Evolutionary conservation across 129 eudicot genomes (phyloP).

Genomic region (Silybum marianum): DNA sequence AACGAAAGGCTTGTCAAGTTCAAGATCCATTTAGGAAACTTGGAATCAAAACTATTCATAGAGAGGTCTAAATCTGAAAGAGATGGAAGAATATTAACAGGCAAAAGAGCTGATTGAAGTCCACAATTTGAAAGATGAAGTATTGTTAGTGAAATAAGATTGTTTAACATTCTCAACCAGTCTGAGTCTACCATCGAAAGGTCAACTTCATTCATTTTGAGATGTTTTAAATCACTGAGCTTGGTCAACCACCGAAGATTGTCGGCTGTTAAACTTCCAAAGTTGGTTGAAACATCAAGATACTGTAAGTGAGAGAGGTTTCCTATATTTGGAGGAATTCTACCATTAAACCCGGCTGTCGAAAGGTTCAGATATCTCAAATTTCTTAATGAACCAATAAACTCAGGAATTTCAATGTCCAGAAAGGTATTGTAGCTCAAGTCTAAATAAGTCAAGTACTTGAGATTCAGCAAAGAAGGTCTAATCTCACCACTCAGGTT

Average conservation of each 20-base stretch:
- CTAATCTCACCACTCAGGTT: constrained; percentile 53
- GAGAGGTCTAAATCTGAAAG: constrained; percentile 41
- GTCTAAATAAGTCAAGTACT: constrained; percentile 40
- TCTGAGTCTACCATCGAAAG: constrained; percentile 31
- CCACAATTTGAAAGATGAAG: constrained; percentile 31
- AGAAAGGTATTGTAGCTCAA: constrained; percentile 48
- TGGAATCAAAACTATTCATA: constrained; percentile 23
- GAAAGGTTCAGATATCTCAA: constrained; percentile 48
- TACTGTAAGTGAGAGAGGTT: constrained; percentile 48
- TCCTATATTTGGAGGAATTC: constrained; percentile 37
- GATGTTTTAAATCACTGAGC: constrained; percentile 33
- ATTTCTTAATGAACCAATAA: constrained; percentile 42
- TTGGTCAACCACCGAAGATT: constrained; percentile 35
- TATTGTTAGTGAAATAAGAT: constrained; percentile 25
- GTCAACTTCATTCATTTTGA: constrained; percentile 31
- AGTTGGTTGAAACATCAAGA: constrained; percentile 45
- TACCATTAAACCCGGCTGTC: constrained; percentile 45
- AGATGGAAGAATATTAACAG: constrained; percentile 29
- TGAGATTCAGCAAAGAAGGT: constrained; percentile 43
- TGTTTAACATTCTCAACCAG: constrained; percentile 29
- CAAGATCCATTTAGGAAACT: constrained; percentile 40
- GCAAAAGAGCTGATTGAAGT: constrained; percentile 19
- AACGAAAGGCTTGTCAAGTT: constrained; percentile 31
- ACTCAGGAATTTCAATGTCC: constrained; percentile 40
- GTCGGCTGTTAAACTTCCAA: constrained; percentile 19